Conservation (phyloP, 306 rosid species). For the Cicer yamashitae region DNA sequence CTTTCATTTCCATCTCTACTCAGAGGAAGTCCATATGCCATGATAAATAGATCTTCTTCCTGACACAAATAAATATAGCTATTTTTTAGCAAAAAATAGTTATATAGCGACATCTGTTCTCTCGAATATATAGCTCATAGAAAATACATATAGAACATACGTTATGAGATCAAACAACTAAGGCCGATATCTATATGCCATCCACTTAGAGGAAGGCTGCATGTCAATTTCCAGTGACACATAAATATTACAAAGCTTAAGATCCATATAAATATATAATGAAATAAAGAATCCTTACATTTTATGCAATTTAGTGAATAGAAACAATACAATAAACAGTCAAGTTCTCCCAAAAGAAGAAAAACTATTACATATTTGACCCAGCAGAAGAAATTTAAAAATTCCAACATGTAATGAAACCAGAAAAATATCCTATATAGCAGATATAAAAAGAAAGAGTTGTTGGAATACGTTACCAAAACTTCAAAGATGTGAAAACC, state of each 20-base stretch:
- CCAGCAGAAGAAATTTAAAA: constrained; percentile 10
- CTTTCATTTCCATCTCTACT: constrained; percentile 84
- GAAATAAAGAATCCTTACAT: constrained; percentile 33
- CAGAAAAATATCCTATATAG: background rate
- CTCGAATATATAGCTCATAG: constrained; percentile 13
- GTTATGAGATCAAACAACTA: constrained; percentile 31
- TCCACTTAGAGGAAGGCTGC: constrained; percentile 39
- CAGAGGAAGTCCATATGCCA: constrained; percentile 93
- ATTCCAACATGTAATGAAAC: background rate
- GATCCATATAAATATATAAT: constrained; percentile 28
- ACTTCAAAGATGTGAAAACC: constrained; percentile 39
- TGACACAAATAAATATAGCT: constrained; percentile 51
- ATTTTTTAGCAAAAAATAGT: constrained; percentile 35
- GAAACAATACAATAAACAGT: background rate
- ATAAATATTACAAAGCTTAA: constrained; percentile 17
- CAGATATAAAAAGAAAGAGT: constrained; percentile 45
- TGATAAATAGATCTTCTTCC: constrained; percentile 95
- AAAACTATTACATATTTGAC: constrained; percentile 14
- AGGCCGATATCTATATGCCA: constrained; percentile 4
- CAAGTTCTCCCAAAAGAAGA: constrained; percentile 30
- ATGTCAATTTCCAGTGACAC: background rate
- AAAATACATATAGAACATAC: constrained; percentile 15
- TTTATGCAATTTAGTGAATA: constrained; percentile 24
- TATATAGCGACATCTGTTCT: constrained; percentile 5
- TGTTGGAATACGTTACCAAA: constrained; percentile 70